Conservation (phyloP, 2,329 filamentous ascomycete species). For the Ophiostoma himal-ulmi region DNA sequence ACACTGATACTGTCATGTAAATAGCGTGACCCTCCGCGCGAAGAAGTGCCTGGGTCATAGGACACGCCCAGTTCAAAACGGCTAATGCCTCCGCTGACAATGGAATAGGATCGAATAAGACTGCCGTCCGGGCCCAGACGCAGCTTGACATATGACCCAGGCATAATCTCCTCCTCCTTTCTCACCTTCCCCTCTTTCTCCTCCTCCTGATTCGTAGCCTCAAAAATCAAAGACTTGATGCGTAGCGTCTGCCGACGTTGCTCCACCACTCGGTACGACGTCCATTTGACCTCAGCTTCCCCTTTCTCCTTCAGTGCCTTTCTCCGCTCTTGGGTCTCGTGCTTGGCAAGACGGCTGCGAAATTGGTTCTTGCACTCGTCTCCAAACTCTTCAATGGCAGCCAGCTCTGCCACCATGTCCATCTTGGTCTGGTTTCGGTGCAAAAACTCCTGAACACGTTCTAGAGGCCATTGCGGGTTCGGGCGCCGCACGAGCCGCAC, state of each 20-base stretch:
- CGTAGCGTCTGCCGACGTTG: not conserved
- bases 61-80: not conserved
- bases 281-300: not conserved
- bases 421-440: not conserved
- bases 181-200: not conserved
- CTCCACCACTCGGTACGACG: not conserved
- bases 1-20: not conserved
- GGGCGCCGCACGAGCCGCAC: conserved; percentile 50
- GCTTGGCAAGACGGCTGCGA: not conserved
- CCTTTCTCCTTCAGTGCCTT: not conserved
- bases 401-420: not conserved
- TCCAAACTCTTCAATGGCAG: not conserved
- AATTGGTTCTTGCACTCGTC: not conserved
- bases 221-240: not conserved
- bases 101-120: not conserved
- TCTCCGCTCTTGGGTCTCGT: not conserved
- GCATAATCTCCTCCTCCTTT: not conserved
- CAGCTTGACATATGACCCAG: not conserved
- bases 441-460: conserved; percentile 45
- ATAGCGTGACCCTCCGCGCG: not conserved
- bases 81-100: not conserved
- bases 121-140: not conserved
- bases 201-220: not conserved
- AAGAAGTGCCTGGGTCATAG: not conserved
- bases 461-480: conserved; percentile 57